These are phyloP conservation scores for Dalbergia cochinchinensis DNA, from an alignment of 306 rosid genomes.

Conservation along the genomic window DNA sequence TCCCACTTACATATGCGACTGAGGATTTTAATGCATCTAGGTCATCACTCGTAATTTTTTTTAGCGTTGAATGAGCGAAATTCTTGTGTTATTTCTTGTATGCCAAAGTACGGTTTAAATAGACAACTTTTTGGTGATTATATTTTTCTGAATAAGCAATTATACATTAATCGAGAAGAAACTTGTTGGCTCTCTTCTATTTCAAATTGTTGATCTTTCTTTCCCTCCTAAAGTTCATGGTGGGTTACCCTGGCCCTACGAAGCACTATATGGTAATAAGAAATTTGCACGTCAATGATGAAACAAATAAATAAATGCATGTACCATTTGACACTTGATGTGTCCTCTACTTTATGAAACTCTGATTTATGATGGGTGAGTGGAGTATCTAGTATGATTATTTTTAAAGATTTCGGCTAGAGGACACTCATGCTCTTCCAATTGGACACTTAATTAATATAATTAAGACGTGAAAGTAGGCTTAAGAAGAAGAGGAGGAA, in stretches of 20 bases:
- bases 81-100: no score
- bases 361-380: constrained; percentile 34
- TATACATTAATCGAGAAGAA: constrained; percentile 7
- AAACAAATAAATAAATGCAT: constrained; percentile 50
- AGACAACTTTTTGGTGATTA: no score
- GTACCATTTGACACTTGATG: constrained; percentile 54
- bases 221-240: constrained; percentile 53
- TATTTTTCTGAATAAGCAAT: background rate
- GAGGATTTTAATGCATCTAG: no score
- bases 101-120: no score
- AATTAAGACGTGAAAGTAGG: constrained; percentile 31
- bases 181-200: background rate
- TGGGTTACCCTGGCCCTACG: constrained; percentile 48
- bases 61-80: no score
- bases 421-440: constrained; percentile 43
- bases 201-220: constrained; percentile 53
- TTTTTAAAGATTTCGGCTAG: constrained; percentile 37
- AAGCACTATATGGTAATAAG: constrained; percentile 50
- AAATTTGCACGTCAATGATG: constrained; percentile 63
- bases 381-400: constrained; percentile 43
- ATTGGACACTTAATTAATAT: constrained; percentile 17
- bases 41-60: no score
- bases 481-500: constrained; percentile 42
- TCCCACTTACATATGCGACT: no score
- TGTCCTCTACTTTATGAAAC: constrained; percentile 38